A percentile compares a stretch with the other conserved stretches of the same genome.
Evolutionary conservation across 2,329 filamentous ascomycete species (phyloP).

Genomic region (Penicillium sp.): DNA sequence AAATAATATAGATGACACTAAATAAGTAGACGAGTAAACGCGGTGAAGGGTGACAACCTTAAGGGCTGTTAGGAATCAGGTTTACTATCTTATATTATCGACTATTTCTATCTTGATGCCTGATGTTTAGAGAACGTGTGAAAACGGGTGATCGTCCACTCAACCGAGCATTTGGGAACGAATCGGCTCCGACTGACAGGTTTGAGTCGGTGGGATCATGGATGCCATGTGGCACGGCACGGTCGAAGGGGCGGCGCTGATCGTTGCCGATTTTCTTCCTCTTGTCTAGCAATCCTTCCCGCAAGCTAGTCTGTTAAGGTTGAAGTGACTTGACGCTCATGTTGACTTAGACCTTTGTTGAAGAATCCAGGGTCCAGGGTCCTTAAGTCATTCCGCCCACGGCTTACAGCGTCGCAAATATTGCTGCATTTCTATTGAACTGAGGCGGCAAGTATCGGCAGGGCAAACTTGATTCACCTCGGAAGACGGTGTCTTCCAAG

Average conservation of each 20-base stretch:
- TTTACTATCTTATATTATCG: no score
- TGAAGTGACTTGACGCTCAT: constrained; percentile 1
- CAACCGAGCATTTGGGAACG: constrained; percentile 7
- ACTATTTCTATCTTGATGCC: no score
- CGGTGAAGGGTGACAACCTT: no score
- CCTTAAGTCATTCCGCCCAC: constrained; percentile 7
- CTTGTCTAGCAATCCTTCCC: not conserved
- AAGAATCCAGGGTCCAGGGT: constrained; percentile 6
- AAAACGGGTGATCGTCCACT: constrained; percentile 11
- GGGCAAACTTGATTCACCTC: constrained; percentile 2
- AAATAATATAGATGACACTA: no score
- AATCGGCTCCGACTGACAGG: constrained; percentile 7
- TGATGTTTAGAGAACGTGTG: constrained; percentile 3
- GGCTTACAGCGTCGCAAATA: not conserved
- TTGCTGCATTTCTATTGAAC: not conserved
- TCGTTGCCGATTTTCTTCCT: not conserved
- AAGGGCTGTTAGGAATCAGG: no score
- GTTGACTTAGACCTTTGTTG: not conserved
- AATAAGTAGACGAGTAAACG: no score
- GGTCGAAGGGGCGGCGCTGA: constrained; percentile 10
- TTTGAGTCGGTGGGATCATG: constrained; percentile 3
- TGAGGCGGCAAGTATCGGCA: constrained; percentile 2
- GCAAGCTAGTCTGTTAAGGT: not conserved
- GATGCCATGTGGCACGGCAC: constrained; percentile 6
- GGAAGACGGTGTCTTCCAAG: not conserved